phyloP scores from a whole-genome alignment of 2,329 filamentous ascomycete genomes.

The Apiospora rasikravindrae region DNA sequence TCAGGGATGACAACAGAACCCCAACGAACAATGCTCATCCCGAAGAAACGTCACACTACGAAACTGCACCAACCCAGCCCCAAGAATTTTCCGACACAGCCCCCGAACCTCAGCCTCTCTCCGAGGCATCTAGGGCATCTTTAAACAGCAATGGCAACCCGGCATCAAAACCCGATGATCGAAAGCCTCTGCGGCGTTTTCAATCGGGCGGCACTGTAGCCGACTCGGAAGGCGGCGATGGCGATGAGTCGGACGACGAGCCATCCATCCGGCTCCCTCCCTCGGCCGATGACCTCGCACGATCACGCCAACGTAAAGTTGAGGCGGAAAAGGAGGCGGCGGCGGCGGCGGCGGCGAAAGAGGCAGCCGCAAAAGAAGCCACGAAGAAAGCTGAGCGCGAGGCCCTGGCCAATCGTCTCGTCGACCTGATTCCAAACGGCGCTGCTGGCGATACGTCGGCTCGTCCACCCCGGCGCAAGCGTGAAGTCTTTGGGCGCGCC shows the following conservation, averaged over 20 bases:
- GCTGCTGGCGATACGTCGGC: conserved; percentile 24
- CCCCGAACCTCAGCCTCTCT: conserved; percentile 48
- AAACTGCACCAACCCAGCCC: conserved; percentile 49
- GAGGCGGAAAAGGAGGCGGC: conserved; percentile 22
- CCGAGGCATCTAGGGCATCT: neutral
- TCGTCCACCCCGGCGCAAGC: conserved; percentile 41
- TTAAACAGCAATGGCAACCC: conserved; percentile 36
- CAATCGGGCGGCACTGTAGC: conserved; percentile 44
- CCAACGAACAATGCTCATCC: conserved; percentile 15
- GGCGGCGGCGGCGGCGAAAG: conserved; percentile 23
- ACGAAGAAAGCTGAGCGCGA: conserved; percentile 20
- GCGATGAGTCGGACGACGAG: conserved; percentile 35
- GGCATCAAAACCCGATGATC: conserved; percentile 13
- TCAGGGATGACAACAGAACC: conserved; percentile 38
- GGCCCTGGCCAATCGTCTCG: conserved; percentile 34
- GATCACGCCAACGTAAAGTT: conserved; percentile 28
- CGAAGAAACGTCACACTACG: conserved; percentile 38
- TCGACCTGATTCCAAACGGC: conserved; percentile 30
- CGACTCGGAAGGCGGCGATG: conserved; percentile 47
- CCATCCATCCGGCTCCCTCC: conserved; percentile 20
- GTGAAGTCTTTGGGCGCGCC: conserved; percentile 62
- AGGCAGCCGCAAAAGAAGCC: conserved; percentile 25
- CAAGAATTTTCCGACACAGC: conserved; percentile 48
- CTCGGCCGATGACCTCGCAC: conserved; percentile 21
- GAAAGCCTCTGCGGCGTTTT: conserved; percentile 40